phyloP scores from a whole-genome alignment of 1,284 basidiomycete genomes.

The Sporisorium exsertum region DNA sequence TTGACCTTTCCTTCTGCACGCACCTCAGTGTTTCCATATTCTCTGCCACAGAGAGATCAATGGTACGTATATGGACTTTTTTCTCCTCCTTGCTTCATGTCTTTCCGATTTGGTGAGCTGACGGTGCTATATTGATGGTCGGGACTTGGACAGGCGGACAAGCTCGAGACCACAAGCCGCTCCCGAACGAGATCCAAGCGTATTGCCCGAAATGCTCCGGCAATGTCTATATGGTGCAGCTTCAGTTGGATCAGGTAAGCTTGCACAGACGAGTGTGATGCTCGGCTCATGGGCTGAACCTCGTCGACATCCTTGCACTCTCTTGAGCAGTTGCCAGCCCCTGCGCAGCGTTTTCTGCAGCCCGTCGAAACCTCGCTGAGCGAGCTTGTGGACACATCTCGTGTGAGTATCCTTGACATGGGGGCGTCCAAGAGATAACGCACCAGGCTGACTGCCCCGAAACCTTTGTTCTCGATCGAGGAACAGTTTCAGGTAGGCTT shows the following conservation, averaged over 20 bases:
- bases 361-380: slow-evolving; percentile 20
- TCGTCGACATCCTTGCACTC: neutral
- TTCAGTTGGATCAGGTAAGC: slow-evolving; percentile 17
- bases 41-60: slow-evolving; percentile 39
- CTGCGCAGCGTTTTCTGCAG: slow-evolving; percentile 12
- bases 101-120: too few species aligned
- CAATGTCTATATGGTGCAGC: slow-evolving; percentile 11
- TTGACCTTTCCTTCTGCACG: neutral
- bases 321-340: slow-evolving; percentile 15
- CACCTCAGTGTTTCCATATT: slow-evolving; percentile 34
- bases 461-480: neutral
- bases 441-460: neutral
- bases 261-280: too few species aligned
- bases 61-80: neutral
- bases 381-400: slow-evolving; percentile 7
- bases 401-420: neutral
- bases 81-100: neutral
- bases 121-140: too few species aligned
- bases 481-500: slow-evolving; percentile 41
- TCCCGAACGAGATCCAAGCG: slow-evolving; percentile 12
- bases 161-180: neutral
- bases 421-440: too few species aligned
- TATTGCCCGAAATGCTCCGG: slow-evolving; percentile 15
- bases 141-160: neutral
- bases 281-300: neutral